These are phyloP conservation scores for Fraxinus anomala DNA, from an alignment of 257 asterid species.

Conservation along the genomic window DNA sequence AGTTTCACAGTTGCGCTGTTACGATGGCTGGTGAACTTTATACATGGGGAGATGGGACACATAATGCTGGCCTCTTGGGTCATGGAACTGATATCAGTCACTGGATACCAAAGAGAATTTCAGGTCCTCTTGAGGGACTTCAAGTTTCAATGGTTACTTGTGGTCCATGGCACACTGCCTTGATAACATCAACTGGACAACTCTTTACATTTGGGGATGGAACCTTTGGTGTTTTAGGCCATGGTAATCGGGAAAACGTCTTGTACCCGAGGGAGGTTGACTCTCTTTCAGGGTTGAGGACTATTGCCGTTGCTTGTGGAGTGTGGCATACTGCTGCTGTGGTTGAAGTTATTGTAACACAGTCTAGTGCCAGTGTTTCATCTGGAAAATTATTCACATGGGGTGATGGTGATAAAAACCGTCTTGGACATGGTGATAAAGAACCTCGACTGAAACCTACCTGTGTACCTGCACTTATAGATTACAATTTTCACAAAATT, in stretches of 20 bases:
- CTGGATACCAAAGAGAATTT: slow-evolving; percentile 91
- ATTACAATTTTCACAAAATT: slow-evolving; percentile 71
- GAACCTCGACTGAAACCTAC: slow-evolving; percentile 88
- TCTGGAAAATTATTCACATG: slow-evolving; percentile 92
- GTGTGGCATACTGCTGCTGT: slow-evolving; percentile 98
- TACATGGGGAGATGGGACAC: slow-evolving; percentile 98
- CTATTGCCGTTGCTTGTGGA: slow-evolving; percentile 88
- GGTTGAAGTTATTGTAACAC: slow-evolving; percentile 84
- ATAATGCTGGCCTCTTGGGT: slow-evolving; percentile 87
- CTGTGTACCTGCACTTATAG: slow-evolving; percentile 90
- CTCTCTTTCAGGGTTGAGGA: slow-evolving; percentile 78
- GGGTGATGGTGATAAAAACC: slow-evolving; percentile 96
- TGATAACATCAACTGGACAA: slow-evolving; percentile 74
- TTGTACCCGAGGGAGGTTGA: slow-evolving; percentile 77
- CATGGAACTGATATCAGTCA: slow-evolving; percentile 79
- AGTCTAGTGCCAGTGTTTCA: slow-evolving; percentile 71
- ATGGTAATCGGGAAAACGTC: slow-evolving; percentile 69
- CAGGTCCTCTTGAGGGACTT: slow-evolving; percentile 91
- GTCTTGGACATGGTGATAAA: slow-evolving; percentile 94
- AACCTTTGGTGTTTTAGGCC: slow-evolving; percentile 91
- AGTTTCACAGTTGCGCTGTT: slow-evolving; percentile 87
- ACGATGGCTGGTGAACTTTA: slow-evolving; percentile 78
- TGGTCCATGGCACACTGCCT: slow-evolving; percentile 96
- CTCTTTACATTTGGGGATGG: slow-evolving; percentile 91
- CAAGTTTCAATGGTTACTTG: slow-evolving; percentile 72